These are phyloP conservation scores for Citrullus mucosospermus DNA, from an alignment of 306 rosid genomes.

Conservation along the genomic window DNA sequence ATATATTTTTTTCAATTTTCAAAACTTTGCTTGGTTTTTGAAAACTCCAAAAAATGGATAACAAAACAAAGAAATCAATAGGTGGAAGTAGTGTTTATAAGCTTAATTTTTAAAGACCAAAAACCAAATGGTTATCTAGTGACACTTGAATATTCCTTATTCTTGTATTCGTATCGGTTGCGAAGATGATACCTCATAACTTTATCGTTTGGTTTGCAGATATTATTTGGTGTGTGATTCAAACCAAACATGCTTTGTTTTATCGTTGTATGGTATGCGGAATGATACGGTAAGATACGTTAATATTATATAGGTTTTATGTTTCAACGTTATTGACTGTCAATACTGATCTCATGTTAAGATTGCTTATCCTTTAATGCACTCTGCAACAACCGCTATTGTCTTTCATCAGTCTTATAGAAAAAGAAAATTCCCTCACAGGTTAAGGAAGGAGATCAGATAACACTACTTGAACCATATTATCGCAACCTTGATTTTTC, in stretches of 20 bases:
- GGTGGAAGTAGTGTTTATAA: too few species aligned
- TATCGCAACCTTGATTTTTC: conserved; percentile 34
- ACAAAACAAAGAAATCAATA: too few species aligned
- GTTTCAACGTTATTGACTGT: not conserved
- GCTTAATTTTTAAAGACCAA: too few species aligned
- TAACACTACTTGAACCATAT: conserved; percentile 59
- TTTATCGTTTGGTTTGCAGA: conserved; percentile 35
- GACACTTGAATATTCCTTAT: not conserved
- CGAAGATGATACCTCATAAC: not conserved
- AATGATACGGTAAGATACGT: conserved; percentile 48
- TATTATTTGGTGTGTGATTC: conserved; percentile 73
- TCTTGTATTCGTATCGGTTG: not conserved
- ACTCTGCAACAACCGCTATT: not conserved
- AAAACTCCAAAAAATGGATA: too few species aligned
- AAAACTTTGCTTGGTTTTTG: too few species aligned
- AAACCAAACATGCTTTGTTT: conserved; percentile 55
- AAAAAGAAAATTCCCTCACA: conserved; percentile 18
- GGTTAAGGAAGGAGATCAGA: conserved; percentile 91
- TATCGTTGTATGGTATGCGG: conserved; percentile 66
- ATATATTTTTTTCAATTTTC: too few species aligned
- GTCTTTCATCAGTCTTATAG: not conserved
- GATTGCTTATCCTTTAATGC: not conserved
- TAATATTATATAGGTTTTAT: not conserved
- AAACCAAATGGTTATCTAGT: too few species aligned
- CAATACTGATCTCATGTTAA: not conserved